Conservation (phyloP, 2,329 filamentous ascomycete genomes). For the Dissoconium aciculare region DNA sequence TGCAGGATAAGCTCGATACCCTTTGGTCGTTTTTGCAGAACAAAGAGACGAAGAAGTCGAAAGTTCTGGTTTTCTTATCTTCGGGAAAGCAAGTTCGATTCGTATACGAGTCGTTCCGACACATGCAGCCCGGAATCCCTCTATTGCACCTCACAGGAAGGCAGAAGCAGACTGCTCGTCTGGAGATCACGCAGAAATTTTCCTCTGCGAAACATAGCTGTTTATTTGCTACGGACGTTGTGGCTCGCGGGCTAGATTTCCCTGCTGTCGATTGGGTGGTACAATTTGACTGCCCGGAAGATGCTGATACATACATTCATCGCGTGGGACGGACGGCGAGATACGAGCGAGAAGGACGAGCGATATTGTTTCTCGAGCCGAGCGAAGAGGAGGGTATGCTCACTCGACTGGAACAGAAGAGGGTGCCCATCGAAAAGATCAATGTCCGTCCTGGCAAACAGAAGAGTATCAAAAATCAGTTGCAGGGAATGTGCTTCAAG, state of each 20-base stretch:
- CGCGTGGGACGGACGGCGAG: conserved; percentile 88
- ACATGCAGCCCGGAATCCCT: conserved; percentile 86
- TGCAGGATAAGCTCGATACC: conserved; percentile 80
- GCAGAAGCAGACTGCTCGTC: conserved; percentile 76
- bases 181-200: conserved; percentile 79
- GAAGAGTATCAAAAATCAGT: conserved; percentile 63
- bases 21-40: conserved; percentile 84
- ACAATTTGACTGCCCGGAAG: conserved; percentile 94
- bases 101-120: conserved; percentile 82
- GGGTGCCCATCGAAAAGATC: conserved; percentile 74
- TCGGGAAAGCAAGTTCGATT: conserved; percentile 95
- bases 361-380: conserved; percentile 81
- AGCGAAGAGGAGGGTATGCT: conserved; percentile 90
- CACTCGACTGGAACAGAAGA: conserved; percentile 69
- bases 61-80: conserved; percentile 89
- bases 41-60: conserved; percentile 62
- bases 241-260: conserved; percentile 87
- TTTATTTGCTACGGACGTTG: conserved; percentile 89
- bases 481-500: conserved; percentile 94
- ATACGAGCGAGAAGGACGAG: conserved; percentile 73
- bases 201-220: conserved; percentile 68
- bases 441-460: conserved; percentile 84
- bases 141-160: conserved; percentile 84
- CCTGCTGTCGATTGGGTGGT: conserved; percentile 97
- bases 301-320: conserved; percentile 95